Conservation (phyloP, 306 rosid species). For the Coriaria nepalensis region DNA sequence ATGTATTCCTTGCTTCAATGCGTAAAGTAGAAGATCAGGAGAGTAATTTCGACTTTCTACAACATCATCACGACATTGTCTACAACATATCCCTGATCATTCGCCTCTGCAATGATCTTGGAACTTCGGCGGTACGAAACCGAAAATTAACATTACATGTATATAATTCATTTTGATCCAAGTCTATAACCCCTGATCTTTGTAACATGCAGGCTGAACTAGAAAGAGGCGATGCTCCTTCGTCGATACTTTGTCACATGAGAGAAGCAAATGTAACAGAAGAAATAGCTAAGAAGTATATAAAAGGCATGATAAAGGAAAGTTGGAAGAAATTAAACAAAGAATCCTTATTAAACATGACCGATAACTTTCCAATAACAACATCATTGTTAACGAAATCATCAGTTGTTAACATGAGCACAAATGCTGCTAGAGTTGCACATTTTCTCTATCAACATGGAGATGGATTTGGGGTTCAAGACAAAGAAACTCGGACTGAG, state of each 20-base stretch:
- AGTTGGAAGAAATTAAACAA: constrained; percentile 37
- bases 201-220: constrained; percentile 29
- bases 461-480: constrained; percentile 43
- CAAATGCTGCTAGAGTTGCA: constrained; percentile 36
- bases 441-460: constrained; percentile 34
- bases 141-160: background rate
- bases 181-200: too few species aligned
- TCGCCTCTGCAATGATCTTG: constrained; percentile 25
- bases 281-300: constrained; percentile 24
- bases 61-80: constrained; percentile 13
- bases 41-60: constrained; percentile 4
- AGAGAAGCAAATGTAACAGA: constrained; percentile 27
- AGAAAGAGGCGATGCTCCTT: constrained; percentile 56
- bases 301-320: constrained; percentile 19
- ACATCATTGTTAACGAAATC: background rate
- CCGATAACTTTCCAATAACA: too few species aligned
- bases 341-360: constrained; percentile 1
- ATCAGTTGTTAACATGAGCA: constrained; percentile 17
- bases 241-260: constrained; percentile 42
- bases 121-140: constrained; percentile 20
- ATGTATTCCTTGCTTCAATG: constrained; percentile 19
- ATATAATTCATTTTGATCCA: background rate
- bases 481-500: constrained; percentile 14
- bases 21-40: constrained; percentile 9
- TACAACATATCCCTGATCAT: constrained; percentile 21